Base-by-base conservation (phyloP, 139 green algal genomes). In the Picochlorum sp. region DNA sequence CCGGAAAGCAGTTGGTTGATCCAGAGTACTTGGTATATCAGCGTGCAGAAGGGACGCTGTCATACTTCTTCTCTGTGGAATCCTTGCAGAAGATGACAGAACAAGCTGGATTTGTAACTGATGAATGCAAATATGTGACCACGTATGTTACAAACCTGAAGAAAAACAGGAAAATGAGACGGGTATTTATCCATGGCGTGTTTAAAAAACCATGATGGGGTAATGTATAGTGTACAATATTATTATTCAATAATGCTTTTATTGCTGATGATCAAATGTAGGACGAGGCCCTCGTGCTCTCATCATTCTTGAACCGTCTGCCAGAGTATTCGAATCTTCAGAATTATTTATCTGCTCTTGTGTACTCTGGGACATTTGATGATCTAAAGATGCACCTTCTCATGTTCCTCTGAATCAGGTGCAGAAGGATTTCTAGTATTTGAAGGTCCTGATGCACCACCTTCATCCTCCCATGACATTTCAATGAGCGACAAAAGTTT, bases 121-220 rank as follows among this genome's bases (percentile, higher is more conserved):
- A 58, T 14, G 85, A 89, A 66, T 82, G 70, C 57, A 61, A 79
- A 49, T 92, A 92, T 34, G 77, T 61, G 10, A 80, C 78, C 14
- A 81, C 86, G 2, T 37, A 66, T 11, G 74, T 86, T 49, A 51
- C 49, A 3, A 93, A 93, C 72, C 66, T 81, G n/a, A 86, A 82
- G 62, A 81, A 66, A 9, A 72, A 76, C 6, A 11, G 71, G 15
- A 45, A 70, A 44, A 79, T 91, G 71, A 69, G 67, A 49, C 65
- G 86, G 0, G 80, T 88, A 10, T 94, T 93, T 76, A 70, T 91
- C 4, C 86, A 94, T 61, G 85, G 78, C 6, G 78, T 89, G 14
- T 91, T 93, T 45, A 49, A 49, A n/a, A 81, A 73, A 60, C 34
- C 34, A 41, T 41, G 6, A 41, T 41, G 8, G 7, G 15, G 49